Evolutionary conservation across 1,284 basidiomycete species (phyloP), one percentile per base, ranked within the genome.

Genomic region (Phylloboletellus chloephorus): DNA sequence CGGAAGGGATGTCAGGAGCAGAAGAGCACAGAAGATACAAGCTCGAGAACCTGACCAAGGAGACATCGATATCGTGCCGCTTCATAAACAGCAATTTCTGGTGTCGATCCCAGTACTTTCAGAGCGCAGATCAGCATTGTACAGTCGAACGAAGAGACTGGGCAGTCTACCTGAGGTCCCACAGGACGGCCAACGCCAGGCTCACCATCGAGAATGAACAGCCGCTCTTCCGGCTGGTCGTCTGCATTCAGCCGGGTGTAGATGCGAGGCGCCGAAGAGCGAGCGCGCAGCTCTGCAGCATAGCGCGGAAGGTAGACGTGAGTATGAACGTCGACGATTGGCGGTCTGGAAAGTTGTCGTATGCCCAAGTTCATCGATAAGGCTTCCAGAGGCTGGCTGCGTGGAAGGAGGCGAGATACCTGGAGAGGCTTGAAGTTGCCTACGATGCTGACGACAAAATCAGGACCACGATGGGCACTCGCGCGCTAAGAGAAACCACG

Each of bases 221-320:
- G 63, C 11, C 84, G 69, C 37, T 89, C 85, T 42, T 86, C 77
- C 7, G 65, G 56, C 36, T 60, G 62, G 23, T 67, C 67, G 36
- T 75, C 65, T 7, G 63, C 56, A 9, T 60, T 65, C 7, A 56
- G 63, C 24, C 72, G 67, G n/a, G 73, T 68, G 45, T 82, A 71
- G 51, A 91, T 86, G 26, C 81, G 73, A 23, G 88, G 88, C 3
- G 77, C 82, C 15, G 63, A 60, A 8, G 72, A 57, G 30, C 85
- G 73, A 29, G 74, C 68, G 31, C 82, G 74, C 32, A 88, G 66
- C 41, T 84, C 65, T 1, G 75, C 65, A 12, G 78, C 77, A 58
- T 88, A 88, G 36, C 82, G 74, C 7, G 84, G 79, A 19, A 88
- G 74, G 57, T 89, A 91, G 43, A 89, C 75, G 53, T 90, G 88